Percentiles rank a stretch among this genome's conserved stretches.
Conservation (phyloP, 768 basidiomycete genomes). For the Lactarius quietus region DNA sequence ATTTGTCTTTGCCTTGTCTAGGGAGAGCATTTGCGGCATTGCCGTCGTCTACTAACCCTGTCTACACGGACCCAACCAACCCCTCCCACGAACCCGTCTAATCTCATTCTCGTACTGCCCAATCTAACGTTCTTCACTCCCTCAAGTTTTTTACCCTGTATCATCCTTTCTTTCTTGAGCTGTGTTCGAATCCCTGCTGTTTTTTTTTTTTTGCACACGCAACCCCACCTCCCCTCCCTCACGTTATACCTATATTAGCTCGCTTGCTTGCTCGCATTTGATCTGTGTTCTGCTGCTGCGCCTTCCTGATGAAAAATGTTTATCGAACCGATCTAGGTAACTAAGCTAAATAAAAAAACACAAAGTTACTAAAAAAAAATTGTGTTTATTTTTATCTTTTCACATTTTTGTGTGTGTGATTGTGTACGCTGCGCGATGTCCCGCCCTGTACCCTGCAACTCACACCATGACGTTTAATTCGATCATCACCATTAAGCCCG, state of each 20-base stretch:
- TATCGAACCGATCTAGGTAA: background rate
- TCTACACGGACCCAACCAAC: background rate
- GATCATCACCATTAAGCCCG: no score
- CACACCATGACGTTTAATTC: no score
- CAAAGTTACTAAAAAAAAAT: background rate
- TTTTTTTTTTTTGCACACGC: background rate
- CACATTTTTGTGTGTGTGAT: no score
- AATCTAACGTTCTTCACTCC: background rate
- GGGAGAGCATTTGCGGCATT: background rate
- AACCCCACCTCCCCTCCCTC: background rate
- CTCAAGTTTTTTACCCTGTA: background rate
- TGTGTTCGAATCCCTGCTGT: background rate
- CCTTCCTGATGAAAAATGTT: background rate
- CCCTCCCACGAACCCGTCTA: background rate
- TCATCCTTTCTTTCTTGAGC: background rate
- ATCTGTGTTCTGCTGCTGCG: background rate
- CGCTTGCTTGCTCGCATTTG: background rate
- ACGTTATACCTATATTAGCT: constrained; percentile 1
- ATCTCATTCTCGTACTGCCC: background rate
- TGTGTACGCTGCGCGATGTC: no score
- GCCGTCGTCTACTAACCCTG: background rate
- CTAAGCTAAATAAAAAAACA: background rate
- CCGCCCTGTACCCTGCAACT: no score
- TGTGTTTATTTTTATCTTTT: background rate
- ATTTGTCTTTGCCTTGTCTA: background rate